These are phyloP conservation scores for Oemleria cerasiformis DNA, from an alignment of 306 rosid species.

Conservation along the genomic window DNA sequence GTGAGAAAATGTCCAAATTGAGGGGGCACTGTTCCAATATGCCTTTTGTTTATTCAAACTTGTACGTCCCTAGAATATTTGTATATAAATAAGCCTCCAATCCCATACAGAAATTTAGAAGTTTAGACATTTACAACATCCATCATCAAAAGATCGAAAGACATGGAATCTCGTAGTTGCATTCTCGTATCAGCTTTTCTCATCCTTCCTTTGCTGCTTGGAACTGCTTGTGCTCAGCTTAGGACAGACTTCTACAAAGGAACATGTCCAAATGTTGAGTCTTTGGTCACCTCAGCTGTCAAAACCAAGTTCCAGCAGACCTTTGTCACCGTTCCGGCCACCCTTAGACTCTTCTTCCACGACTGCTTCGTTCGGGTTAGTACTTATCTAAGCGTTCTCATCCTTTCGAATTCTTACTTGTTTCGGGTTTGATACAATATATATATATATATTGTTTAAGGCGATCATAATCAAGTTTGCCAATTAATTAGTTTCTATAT, in stretches of 20 bases:
- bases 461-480: not conserved
- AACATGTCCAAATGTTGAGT: constrained; percentile 41
- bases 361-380: constrained; percentile 42
- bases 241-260: constrained; percentile 26
- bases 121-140: not conserved
- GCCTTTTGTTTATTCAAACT: not conserved
- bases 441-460: not conserved
- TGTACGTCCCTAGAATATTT: not conserved
- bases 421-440: not conserved
- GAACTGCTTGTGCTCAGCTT: constrained; percentile 32
- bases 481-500: not conserved
- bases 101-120: not conserved
- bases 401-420: not conserved
- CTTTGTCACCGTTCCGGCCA: constrained; percentile 43
- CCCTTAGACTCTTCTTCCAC: constrained; percentile 43
- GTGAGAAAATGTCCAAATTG: not conserved
- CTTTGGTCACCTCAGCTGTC: constrained; percentile 37
- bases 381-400: not conserved
- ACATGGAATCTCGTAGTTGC: constrained; percentile 30
- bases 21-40: not conserved
- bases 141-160: not conserved
- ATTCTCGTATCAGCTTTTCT: constrained; percentile 20
- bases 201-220: constrained; percentile 22
- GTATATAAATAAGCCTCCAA: constrained; percentile 24
- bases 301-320: constrained; percentile 35